These are phyloP conservation scores for Hypoxylon sp. DNA, from an alignment of 2,329 filamentous ascomycete genomes.

Conservation along the genomic window DNA sequence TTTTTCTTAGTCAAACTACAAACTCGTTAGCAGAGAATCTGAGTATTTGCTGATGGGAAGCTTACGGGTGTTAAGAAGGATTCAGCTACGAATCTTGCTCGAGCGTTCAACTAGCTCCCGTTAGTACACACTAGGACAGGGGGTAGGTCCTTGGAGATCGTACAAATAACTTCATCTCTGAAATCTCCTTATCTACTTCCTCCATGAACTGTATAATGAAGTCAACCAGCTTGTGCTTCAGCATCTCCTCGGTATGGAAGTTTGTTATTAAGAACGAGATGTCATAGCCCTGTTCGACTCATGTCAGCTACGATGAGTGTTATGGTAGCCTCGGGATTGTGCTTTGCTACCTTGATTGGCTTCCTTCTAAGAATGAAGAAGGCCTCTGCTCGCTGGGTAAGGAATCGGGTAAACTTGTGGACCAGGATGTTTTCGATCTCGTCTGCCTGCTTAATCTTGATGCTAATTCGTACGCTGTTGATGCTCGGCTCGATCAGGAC, in stretches of 20 bases:
- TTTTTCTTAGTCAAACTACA: slow-evolving; percentile 43
- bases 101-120: slow-evolving; percentile 84
- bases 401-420: slow-evolving; percentile 97
- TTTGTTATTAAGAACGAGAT: slow-evolving; percentile 99
- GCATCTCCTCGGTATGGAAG: slow-evolving; percentile 97
- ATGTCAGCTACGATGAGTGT: slow-evolving; percentile 14
- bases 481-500: slow-evolving; percentile 96
- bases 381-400: slow-evolving; percentile 94
- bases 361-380: slow-evolving; percentile 98
- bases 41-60: slow-evolving; percentile 2
- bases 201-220: slow-evolving; percentile 99
- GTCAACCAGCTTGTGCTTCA: slow-evolving; percentile 99
- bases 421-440: slow-evolving; percentile 99
- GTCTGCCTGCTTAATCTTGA: slow-evolving; percentile 99
- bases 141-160: slow-evolving; percentile 56
- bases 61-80: slow-evolving; percentile 95
- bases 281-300: slow-evolving; percentile 80
- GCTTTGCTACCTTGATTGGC: slow-evolving; percentile 81
- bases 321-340: background rate
- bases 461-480: slow-evolving; percentile 97
- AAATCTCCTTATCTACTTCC: slow-evolving; percentile 99
- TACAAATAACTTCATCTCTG: slow-evolving; percentile 99
- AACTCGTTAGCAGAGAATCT: slow-evolving; percentile 13
- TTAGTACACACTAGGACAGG: slow-evolving; percentile 18
- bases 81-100: slow-evolving; percentile 97